Percentiles rank a stretch among this genome's conserved stretches.
phyloP scores from a whole-genome alignment of 257 asterid species.

The Craterostigma plantagineum region DNA sequence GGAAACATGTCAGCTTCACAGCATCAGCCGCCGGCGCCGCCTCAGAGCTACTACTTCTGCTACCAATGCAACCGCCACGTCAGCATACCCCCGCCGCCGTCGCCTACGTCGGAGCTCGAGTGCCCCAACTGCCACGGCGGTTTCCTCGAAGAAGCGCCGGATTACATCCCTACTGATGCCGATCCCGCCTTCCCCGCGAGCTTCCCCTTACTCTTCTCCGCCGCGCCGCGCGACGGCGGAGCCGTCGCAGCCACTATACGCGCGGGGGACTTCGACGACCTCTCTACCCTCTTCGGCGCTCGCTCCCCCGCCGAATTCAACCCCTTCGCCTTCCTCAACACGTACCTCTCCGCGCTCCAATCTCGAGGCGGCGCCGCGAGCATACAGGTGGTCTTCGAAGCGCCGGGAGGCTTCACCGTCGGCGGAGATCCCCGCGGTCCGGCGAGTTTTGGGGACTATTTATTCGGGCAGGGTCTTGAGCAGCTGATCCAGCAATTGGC shows the following conservation, averaged over 20 bases:
- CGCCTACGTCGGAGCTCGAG: conserved; percentile 28
- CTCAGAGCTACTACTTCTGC: conserved; percentile 11
- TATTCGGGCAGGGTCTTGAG: conserved; percentile 55
- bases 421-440: conserved; percentile 15
- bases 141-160: conserved; percentile 31
- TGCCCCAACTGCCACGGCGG: conserved; percentile 54
- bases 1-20: too few relatives aligned
- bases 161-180: conserved; percentile 7
- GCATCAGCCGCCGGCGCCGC: too few relatives aligned
- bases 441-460: conserved; percentile 49
- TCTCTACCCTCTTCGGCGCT: conserved; percentile 15
- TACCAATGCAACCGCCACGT: conserved; percentile 45
- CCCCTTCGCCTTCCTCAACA: conserved; percentile 36
- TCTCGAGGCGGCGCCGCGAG: conserved; percentile 37
- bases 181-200: conserved; percentile 9
- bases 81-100: conserved; percentile 21
- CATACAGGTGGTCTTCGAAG: conserved; percentile 35
- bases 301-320: conserved; percentile 46
- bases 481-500: conserved; percentile 59
- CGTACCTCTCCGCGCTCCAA: conserved; percentile 22
- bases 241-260: conserved; percentile 9
- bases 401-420: conserved; percentile 13
- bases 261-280: conserved; percentile 16
- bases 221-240: conserved; percentile 10
- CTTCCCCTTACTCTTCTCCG: conserved; percentile 9